A percentile compares a stretch with the other conserved stretches of the same genome.
Evolutionary conservation across 495 filamentous ascomycete species (phyloP).

Genomic region (Xylaria telfairii): DNA sequence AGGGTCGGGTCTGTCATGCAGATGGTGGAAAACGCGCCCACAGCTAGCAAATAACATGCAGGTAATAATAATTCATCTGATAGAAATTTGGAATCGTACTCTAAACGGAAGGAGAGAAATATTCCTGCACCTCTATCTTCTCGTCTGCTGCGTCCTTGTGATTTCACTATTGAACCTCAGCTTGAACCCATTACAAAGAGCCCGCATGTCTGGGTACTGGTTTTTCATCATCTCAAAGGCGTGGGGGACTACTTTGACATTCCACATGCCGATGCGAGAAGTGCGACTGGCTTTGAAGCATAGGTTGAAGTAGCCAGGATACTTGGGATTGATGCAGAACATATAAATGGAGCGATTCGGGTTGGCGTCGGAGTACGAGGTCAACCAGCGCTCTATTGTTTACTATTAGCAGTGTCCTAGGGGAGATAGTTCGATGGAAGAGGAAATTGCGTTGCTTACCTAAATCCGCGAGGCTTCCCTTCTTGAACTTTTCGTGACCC

Average conservation of each 20-base stretch:
- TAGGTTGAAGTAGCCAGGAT: slow-evolving; percentile 91
- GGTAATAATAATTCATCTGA: background rate
- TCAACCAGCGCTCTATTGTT: slow-evolving; percentile 84
- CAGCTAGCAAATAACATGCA: background rate
- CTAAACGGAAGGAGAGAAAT: background rate
- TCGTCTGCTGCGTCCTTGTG: slow-evolving; percentile 47
- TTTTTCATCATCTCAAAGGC: slow-evolving; percentile 83
- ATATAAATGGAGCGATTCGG: slow-evolving; percentile 91
- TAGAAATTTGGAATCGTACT: background rate
- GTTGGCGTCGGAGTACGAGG: slow-evolving; percentile 94
- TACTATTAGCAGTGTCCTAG: slow-evolving; percentile 40
- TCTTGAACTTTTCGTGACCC: slow-evolving; percentile 88
- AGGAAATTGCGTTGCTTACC: slow-evolving; percentile 63
- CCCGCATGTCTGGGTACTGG: slow-evolving; percentile 90
- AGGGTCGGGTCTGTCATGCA: background rate
- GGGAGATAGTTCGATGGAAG: slow-evolving; percentile 7
- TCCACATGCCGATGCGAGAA: slow-evolving; percentile 77
- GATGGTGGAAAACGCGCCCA: background rate
- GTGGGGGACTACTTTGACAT: slow-evolving; percentile 87
- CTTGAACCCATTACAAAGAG: slow-evolving; percentile 85
- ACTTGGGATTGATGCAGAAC: slow-evolving; percentile 91
- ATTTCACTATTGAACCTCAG: slow-evolving; percentile 58
- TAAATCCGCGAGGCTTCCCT: slow-evolving; percentile 76
- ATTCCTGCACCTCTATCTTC: slow-evolving; percentile 32
- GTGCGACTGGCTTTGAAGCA: slow-evolving; percentile 90